phyloP scores from a whole-genome alignment of 495 filamentous ascomycete genomes.

The Sporormia fimetaria region DNA sequence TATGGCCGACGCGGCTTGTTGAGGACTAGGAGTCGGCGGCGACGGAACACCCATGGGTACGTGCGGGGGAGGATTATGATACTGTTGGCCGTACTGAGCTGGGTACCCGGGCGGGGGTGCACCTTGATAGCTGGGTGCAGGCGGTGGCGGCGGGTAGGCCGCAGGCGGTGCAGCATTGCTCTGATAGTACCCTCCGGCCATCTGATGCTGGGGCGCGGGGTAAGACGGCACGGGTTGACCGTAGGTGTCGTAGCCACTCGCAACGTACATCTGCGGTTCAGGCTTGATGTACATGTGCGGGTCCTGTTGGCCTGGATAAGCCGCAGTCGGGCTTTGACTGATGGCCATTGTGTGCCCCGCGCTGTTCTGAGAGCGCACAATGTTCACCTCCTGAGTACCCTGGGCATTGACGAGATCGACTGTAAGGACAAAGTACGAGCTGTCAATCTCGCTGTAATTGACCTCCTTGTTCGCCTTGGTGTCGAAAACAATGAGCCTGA shows the following conservation, averaged over 20 bases:
- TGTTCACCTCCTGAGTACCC: conserved; percentile 79
- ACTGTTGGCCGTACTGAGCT: background rate
- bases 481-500: conserved; percentile 73
- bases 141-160: background rate
- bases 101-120: background rate
- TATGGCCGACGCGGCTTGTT: conserved; percentile 75
- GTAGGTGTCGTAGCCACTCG: conserved; percentile 5
- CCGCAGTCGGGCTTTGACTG: conserved; percentile 65
- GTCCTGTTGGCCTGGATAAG: conserved; percentile 43
- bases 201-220: background rate
- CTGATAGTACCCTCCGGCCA: too few species aligned
- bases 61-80: conserved; percentile 3
- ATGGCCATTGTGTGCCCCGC: conserved; percentile 84
- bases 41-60: conserved; percentile 32
- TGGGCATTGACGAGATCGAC: conserved; percentile 87
- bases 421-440: conserved; percentile 80
- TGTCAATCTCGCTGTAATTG: conserved; percentile 76
- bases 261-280: too few species aligned
- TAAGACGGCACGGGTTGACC: conserved; percentile 15
- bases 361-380: conserved; percentile 63
- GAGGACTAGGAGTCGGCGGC: conserved; percentile 28
- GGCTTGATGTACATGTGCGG: conserved; percentile 1
- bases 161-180: too few species aligned
- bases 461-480: conserved; percentile 70
- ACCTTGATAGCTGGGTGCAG: conserved; percentile 3